Percentiles rank a stretch among this genome's conserved stretches.
Conservation (phyloP, 768 basidiomycete species). For the Kwoniella dejecticola region DNA sequence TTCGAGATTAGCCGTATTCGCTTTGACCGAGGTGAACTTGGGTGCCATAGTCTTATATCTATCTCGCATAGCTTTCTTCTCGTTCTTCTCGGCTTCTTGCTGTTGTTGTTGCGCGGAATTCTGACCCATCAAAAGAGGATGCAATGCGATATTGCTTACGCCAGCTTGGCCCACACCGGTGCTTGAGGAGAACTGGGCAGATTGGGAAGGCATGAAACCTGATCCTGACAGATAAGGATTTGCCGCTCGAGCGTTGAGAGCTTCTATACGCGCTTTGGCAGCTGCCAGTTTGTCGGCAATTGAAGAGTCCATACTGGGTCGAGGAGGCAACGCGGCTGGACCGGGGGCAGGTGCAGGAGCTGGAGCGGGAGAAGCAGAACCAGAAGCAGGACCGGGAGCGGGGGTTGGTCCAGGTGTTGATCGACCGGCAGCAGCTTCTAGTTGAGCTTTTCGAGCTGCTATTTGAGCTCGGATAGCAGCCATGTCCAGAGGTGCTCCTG, state of each 20-base stretch:
- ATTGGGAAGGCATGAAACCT: conserved; percentile 36
- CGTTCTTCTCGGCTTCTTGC: conserved; percentile 38
- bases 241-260: conserved; percentile 73
- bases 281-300: conserved; percentile 70
- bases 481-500: conserved; percentile 41
- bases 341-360: conserved; percentile 60
- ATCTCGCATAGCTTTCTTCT: conserved; percentile 64
- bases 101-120: conserved; percentile 2
- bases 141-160: conserved; percentile 38
- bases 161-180: conserved; percentile 9
- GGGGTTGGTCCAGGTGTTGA: conserved; percentile 16
- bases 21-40: conserved; percentile 95
- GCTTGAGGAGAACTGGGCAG: neutral
- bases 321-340: conserved; percentile 56
- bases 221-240: conserved; percentile 72
- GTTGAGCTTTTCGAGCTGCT: conserved; percentile 44
- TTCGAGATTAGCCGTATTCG: conserved; percentile 46
- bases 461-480: conserved; percentile 54
- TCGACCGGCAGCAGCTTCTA: conserved; percentile 30
- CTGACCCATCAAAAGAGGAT: conserved; percentile 43
- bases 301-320: conserved; percentile 30
- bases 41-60: conserved; percentile 96
- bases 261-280: conserved; percentile 79
- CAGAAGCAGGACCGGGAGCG: conserved; percentile 15
- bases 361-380: conserved; percentile 45